Evolutionary conservation across 345 rosid genomes (phyloP), one percentile per base, ranked within the genome.

Genomic region (Eucalyptus cloeziana): DNA sequence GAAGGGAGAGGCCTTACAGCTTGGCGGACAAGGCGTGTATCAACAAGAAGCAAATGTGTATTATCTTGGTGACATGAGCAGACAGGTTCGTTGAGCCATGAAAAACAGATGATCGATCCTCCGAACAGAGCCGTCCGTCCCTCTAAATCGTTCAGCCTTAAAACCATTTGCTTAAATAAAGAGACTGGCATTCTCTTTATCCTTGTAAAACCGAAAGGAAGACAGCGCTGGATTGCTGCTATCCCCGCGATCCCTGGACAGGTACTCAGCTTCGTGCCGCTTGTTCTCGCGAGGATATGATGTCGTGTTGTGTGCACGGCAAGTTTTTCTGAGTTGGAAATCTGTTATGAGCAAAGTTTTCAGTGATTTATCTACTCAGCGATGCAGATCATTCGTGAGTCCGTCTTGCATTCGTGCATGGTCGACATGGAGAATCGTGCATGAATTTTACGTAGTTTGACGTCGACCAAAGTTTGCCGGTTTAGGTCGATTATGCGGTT

Each of bases 81-180:
- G 21, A 85, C 51, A 87, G 52, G 92, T 92, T 93, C 87, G 96
- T 93, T 93, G 92, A 90, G 67, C 86, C 93, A 93, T 88, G 93
- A 89, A 90, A 91, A 86, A 86, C 86, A 89, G 92, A 94, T 94
- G 95, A 92, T 89, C 52, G 87, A 92, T 91, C 95, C 90, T 89
- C 93, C 94, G 88, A 31, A 19, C 71, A 81, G 40, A 88, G 87
- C 80, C 49, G 58, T 62, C 80, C 49, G 58, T 62, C 44, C 80
- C 5, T 25, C 52, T 44, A 79, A 79, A 51, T 33, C 33, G 40
- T 43, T 12, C 43, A 31, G 40, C 30, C n/a, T 24, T 43, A 22
- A 47, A 24, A n/a, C 67, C 30, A 13, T 50, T 40, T 45, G 50
- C 45, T 45, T 16, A n/a, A n/a, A 33, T 22, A 30, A 67, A 86